Evolutionary conservation across 495 filamentous ascomycete species (phyloP), one percentile per base, ranked within the genome.

Genomic region (Pyrenula massariospora): DNA sequence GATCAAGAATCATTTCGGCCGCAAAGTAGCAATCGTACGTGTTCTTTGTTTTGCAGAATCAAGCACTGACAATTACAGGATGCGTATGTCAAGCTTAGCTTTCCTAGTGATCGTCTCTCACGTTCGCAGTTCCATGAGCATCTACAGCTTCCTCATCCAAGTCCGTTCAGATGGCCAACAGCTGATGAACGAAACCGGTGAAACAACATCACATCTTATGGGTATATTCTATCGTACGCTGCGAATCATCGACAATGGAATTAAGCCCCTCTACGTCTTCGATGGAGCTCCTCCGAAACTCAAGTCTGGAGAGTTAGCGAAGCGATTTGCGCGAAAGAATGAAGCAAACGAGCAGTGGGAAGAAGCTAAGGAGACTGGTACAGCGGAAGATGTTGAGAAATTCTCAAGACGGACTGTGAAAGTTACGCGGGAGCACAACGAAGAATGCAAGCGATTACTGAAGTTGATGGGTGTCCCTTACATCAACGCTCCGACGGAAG

Each of bases 151-250:
- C 77, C 82, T 98, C 50, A 89, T 98, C 63, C 94, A 94, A 15
- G 93, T 98, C 47, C 91, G 93, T 53, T 96, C 90, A 57, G 90
- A 94, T 62, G 93, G 93, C 58, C 88, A 98, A 69, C 91, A 96
- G 70, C 82, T 98, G 57, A 97, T 84, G 80, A 91, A 82, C 65
- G 93, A 98, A 60, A 83, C 80, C 48, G 93, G 93, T 61, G 91
- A 96, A 60, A 98, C 93, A 0, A 98, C 93, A 0, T 97, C 93
- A 8, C 93, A 98, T 69, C 74, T 98, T 20, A 95, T 97, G 92
- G 93, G 93, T 61, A 91, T 98, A 85, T 98, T 98, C 73, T 98
- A 98, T 77, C 93, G 93, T 59, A 98, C 93, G 0, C 79, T 98
- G 1, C 89, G 93, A 63, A 96, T 98, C 69, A 88, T 97, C 67